phyloP scores from a whole-genome alignment of 371 early-diverging fungal species.

The Zancudomyces culisetae region DNA sequence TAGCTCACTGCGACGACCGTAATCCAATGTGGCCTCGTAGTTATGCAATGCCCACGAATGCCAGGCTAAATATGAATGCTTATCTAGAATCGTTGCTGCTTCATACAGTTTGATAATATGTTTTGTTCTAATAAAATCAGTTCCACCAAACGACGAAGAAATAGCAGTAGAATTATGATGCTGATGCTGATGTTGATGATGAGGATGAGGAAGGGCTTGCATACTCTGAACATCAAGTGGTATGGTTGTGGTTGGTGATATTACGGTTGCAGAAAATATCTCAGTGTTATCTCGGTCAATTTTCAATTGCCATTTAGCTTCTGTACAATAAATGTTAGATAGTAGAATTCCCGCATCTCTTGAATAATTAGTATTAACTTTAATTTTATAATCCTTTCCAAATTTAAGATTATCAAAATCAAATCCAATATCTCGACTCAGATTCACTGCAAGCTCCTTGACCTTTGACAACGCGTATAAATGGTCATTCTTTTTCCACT shows the following conservation, averaged over 20 bases:
- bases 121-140: too few species aligned
- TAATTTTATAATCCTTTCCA: neutral
- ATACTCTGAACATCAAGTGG: too few species aligned
- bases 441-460: slow-evolving; percentile 32
- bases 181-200: too few species aligned
- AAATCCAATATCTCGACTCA: slow-evolving; percentile 14
- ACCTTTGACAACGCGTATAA: slow-evolving; percentile 25
- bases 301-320: neutral
- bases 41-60: slow-evolving; percentile 94
- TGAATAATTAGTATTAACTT: neutral
- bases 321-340: neutral
- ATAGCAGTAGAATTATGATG: slow-evolving; percentile 6
- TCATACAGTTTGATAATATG: slow-evolving; percentile 46
- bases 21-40: slow-evolving; percentile 67
- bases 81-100: slow-evolving; percentile 79
- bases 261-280: neutral
- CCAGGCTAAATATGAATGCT: slow-evolving; percentile 96
- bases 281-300: neutral
- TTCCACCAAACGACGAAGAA: too few species aligned
- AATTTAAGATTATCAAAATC: slow-evolving; percentile 5
- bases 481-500: slow-evolving; percentile 68
- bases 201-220: too few species aligned
- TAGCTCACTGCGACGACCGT: slow-evolving; percentile 34
- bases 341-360: neutral
- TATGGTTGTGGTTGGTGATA: too few species aligned